Evolutionary conservation across 192 early-diverging fungal genomes (phyloP).

Genomic region (Backusella macrospora): DNA sequence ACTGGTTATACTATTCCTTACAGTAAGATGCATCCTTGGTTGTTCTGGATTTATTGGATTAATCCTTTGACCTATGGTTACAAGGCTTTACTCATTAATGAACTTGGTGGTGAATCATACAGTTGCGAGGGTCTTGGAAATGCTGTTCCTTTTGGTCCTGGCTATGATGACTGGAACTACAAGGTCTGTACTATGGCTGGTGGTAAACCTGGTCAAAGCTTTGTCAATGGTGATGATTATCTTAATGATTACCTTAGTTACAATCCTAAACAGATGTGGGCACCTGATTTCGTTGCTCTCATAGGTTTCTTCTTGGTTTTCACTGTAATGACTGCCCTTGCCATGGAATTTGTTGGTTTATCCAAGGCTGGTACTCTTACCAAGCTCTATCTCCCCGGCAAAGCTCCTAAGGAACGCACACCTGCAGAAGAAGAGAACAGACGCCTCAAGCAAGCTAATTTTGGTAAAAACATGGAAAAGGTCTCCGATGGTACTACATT

Average conservation of each 20-base stretch:
- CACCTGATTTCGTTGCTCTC: conserved; percentile 60
- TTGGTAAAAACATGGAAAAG: conserved; percentile 43
- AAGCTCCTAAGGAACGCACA: conserved; percentile 27
- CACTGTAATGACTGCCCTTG: conserved; percentile 44
- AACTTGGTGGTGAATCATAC: conserved; percentile 57
- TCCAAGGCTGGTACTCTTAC: conserved; percentile 56
- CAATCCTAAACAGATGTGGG: conserved; percentile 59
- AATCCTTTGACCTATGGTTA: conserved; percentile 64
- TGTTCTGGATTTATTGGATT: conserved; percentile 66
- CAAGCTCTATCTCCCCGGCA: conserved; percentile 51
- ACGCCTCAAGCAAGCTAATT: conserved; percentile 37
- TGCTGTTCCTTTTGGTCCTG: conserved; percentile 38
- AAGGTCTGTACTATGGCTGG: conserved; percentile 70
- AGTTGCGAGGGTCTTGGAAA: conserved; percentile 40
- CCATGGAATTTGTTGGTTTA: conserved; percentile 68
- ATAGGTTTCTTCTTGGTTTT: conserved; percentile 50
- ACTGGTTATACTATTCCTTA: conserved; percentile 67
- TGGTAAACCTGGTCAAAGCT: conserved; percentile 50
- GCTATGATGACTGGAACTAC: conserved; percentile 45
- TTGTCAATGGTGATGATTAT: conserved; percentile 66
- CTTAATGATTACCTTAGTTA: conserved; percentile 57
- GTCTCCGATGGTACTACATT: conserved; percentile 52
- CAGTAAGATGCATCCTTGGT: conserved; percentile 63
- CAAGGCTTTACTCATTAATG: conserved; percentile 62
- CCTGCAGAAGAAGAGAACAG: conserved; percentile 42